Conservation (phyloP, 495 filamentous ascomycete species). For the Lentithecium fluviatile region DNA sequence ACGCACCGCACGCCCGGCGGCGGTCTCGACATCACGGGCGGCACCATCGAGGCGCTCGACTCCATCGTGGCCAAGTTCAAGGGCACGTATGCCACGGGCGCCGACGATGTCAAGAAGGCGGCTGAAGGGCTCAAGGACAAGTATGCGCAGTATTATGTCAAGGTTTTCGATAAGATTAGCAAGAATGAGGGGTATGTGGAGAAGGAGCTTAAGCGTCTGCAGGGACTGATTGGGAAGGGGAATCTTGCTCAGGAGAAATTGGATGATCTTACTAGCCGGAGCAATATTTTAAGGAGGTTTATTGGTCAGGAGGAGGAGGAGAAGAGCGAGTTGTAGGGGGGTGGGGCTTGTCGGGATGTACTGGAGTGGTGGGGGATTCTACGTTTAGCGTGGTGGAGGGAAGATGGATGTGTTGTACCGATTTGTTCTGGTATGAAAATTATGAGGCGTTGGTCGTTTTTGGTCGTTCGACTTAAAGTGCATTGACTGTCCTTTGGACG, state of each 20-base stretch:
- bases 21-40: slow-evolving; percentile 73
- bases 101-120: slow-evolving; percentile 55
- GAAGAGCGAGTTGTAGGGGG: slow-evolving; percentile 37
- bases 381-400: no score
- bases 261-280: slow-evolving; percentile 82
- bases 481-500: no score
- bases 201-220: slow-evolving; percentile 82
- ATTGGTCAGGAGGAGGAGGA: slow-evolving; percentile 43
- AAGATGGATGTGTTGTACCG: no score
- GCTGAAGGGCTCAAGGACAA: slow-evolving; percentile 68
- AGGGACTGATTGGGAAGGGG: slow-evolving; percentile 80
- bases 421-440: no score
- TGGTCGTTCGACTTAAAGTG: background rate
- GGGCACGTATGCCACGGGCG: slow-evolving; percentile 30
- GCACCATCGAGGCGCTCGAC: slow-evolving; percentile 78
- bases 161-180: slow-evolving; percentile 79
- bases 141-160: slow-evolving; percentile 92
- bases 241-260: slow-evolving; percentile 80
- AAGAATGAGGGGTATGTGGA: slow-evolving; percentile 72
- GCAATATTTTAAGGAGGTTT: slow-evolving; percentile 86
- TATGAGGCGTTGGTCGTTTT: slow-evolving; percentile 11
- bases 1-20: slow-evolving; percentile 84
- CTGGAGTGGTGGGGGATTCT: background rate
- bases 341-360: background rate
- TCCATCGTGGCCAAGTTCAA: slow-evolving; percentile 54